Conservation (phyloP, 2,329 filamentous ascomycete species). For the Arthroderma uncinatum region DNA sequence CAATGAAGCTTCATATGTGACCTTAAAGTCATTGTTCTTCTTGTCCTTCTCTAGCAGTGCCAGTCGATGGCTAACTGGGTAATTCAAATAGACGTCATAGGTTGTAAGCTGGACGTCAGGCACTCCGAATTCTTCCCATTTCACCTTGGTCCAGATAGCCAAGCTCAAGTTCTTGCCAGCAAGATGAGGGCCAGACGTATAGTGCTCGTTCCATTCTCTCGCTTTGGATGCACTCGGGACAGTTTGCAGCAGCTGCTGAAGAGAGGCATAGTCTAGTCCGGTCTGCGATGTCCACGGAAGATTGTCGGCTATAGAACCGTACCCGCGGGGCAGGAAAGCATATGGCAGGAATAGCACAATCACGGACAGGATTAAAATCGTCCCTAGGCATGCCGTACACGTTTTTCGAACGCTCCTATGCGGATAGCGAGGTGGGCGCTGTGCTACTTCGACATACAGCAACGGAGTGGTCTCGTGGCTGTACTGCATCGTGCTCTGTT, state of each 20-base stretch:
- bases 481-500: constrained; percentile 23
- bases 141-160: constrained; percentile 63
- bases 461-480: constrained; percentile 33
- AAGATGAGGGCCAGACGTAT: constrained; percentile 63
- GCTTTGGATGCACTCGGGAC: constrained; percentile 47
- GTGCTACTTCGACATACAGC: constrained; percentile 32
- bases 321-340: constrained; percentile 28
- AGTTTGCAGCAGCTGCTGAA: constrained; percentile 43
- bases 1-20: constrained; percentile 68
- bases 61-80: constrained; percentile 59
- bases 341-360: constrained; percentile 34
- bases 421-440: constrained; percentile 31
- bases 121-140: constrained; percentile 62
- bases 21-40: constrained; percentile 33
- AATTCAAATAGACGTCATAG: constrained; percentile 71
- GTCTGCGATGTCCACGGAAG: constrained; percentile 35
- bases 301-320: constrained; percentile 31
- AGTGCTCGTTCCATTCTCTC: constrained; percentile 66
- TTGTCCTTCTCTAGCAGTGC: constrained; percentile 48
- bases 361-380: constrained; percentile 29
- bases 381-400: constrained; percentile 32
- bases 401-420: constrained; percentile 33
- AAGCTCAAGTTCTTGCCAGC: constrained; percentile 69
- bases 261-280: constrained; percentile 43
- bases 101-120: constrained; percentile 46